phyloP scores from a whole-genome alignment of 768 basidiomycete genomes.

The Suillus paluster region DNA sequence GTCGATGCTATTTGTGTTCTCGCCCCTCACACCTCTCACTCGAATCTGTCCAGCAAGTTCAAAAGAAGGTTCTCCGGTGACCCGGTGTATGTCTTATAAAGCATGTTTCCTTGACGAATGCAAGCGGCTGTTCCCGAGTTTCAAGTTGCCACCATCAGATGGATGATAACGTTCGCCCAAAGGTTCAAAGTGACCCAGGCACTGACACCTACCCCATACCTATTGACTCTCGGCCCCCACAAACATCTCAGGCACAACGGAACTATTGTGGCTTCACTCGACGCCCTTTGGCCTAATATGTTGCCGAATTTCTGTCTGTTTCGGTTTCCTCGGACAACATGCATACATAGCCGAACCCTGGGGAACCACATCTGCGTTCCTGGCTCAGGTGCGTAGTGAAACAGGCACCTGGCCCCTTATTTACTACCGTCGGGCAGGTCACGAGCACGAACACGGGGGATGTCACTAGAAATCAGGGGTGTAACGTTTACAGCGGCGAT shows the following conservation, averaged over 20 bases:
- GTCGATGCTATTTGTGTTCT: not conserved
- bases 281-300: not conserved
- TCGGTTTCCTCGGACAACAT: not conserved
- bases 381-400: not conserved
- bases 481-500: not conserved
- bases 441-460: not conserved
- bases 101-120: not conserved
- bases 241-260: not conserved
- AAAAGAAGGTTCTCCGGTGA: not conserved
- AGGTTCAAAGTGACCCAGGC: not conserved
- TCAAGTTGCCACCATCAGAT: not conserved
- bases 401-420: not conserved
- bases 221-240: not conserved
- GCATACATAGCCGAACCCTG: too few species aligned
- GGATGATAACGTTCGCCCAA: not conserved
- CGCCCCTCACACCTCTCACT: not conserved
- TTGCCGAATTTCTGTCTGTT: not conserved
- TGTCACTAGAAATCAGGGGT: not conserved
- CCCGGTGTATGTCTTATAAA: not conserved
- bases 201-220: not conserved
- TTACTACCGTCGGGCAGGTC: not conserved
- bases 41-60: not conserved
- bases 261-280: not conserved
- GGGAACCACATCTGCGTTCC: not conserved
- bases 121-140: not conserved